Conservation (phyloP, 202 grass and related monocot species). For the Panicum virgatum region DNA sequence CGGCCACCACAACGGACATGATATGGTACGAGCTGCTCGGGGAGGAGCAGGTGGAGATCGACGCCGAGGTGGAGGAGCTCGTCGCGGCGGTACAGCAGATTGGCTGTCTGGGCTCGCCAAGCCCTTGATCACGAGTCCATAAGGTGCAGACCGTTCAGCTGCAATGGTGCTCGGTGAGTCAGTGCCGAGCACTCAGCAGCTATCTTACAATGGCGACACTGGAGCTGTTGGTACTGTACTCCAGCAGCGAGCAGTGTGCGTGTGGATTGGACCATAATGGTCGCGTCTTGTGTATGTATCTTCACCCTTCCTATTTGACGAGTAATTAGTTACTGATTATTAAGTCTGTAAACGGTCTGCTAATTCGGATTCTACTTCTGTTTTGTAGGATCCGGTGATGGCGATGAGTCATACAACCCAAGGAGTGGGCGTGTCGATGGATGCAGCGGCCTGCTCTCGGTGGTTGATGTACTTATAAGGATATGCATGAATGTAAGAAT, state of each 20-base stretch:
- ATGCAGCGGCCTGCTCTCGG: background rate
- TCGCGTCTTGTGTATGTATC: background rate
- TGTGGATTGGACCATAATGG: background rate
- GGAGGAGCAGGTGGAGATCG: conserved; percentile 47
- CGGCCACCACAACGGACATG: conserved; percentile 41
- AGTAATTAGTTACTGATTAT: background rate
- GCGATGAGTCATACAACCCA: background rate
- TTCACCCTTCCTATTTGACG: background rate
- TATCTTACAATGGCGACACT: background rate
- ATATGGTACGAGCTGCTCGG: conserved; percentile 63
- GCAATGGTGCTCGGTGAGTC: no score
- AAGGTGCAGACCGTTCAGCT: background rate
- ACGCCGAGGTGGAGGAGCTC: conserved; percentile 49
- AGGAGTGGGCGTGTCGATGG: background rate
- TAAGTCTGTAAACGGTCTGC: background rate
- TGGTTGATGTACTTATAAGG: background rate
- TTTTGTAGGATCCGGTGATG: conserved; percentile 45
- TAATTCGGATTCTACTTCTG: conserved; percentile 44
- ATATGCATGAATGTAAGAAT: background rate
- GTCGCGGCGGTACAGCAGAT: conserved; percentile 46
- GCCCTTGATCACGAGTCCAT: background rate
- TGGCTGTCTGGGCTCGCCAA: conserved; percentile 26
- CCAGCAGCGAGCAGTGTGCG: no score
- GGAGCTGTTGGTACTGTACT: no score
- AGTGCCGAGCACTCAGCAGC: no score